These are phyloP conservation scores for Aquilaria malaccensis DNA, from an alignment of 345 rosid species.

Conservation along the genomic window DNA sequence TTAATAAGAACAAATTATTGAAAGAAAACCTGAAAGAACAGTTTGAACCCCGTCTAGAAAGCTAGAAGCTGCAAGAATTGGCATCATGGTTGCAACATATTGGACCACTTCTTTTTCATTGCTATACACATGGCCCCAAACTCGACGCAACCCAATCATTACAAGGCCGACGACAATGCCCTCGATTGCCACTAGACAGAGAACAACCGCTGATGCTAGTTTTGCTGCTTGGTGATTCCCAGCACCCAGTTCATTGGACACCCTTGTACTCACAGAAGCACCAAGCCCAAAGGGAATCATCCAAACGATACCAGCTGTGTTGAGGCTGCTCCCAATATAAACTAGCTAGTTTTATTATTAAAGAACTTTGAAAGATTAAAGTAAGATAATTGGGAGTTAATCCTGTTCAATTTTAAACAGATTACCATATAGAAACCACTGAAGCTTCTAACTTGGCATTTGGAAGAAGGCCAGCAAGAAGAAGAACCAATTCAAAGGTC, in stretches of 20 bases:
- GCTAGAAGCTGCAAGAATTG: constrained; percentile 33
- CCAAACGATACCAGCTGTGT: constrained; percentile 30
- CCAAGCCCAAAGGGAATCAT: constrained; percentile 35
- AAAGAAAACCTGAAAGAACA: background rate
- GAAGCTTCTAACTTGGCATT: constrained; percentile 49
- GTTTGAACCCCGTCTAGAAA: constrained; percentile 22
- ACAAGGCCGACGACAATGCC: constrained; percentile 14
- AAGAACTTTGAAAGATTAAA: background rate
- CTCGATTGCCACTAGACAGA: constrained; percentile 18
- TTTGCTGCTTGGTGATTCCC: constrained; percentile 32
- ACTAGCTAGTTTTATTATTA: background rate
- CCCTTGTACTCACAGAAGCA: constrained; percentile 39
- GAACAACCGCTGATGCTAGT: constrained; percentile 16
- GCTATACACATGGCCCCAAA: constrained; percentile 33
- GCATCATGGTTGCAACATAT: constrained; percentile 27
- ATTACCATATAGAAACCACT: constrained; percentile 51
- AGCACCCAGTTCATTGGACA: constrained; percentile 52
- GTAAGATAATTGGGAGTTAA: background rate
- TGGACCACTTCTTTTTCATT: constrained; percentile 30
- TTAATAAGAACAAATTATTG: background rate
- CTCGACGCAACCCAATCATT: constrained; percentile 22
- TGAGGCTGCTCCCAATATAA: constrained; percentile 27
- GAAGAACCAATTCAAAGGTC: constrained; percentile 38
- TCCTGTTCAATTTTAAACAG: background rate
- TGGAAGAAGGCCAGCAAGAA: constrained; percentile 47